Conservation (phyloP, 306 rosid species). For the Carpinus fangiana region DNA sequence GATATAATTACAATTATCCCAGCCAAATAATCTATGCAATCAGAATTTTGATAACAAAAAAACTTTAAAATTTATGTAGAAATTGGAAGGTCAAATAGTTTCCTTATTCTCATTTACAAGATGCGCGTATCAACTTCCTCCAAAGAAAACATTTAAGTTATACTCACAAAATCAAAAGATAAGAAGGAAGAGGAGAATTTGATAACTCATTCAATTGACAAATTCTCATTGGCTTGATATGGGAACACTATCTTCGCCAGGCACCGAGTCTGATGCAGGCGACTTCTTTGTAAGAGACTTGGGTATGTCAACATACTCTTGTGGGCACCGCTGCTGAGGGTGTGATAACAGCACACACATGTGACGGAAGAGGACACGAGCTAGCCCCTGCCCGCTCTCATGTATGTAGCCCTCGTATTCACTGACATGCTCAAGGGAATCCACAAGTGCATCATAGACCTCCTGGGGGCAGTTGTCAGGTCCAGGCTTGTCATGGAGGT, state of each 20-base stretch:
- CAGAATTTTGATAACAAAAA: conserved; percentile 11
- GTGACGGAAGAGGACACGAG: conserved; percentile 68
- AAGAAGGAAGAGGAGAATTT: not conserved
- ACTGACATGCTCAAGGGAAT: conserved; percentile 82
- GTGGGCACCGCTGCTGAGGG: conserved; percentile 88
- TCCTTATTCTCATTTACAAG: conserved; percentile 6
- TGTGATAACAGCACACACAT: conserved; percentile 64
- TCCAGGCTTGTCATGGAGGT: conserved; percentile 95
- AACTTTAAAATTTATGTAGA: conserved; percentile 27
- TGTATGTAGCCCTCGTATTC: conserved; percentile 89
- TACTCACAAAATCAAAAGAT: conserved; percentile 23
- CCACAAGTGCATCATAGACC: conserved; percentile 81
- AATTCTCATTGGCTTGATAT: conserved; percentile 48
- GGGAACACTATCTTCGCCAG: conserved; percentile 52
- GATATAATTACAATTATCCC: too few relatives aligned
- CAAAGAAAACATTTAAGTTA: conserved; percentile 17
- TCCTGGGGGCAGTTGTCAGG: conserved; percentile 95
- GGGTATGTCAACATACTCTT: conserved; percentile 74
- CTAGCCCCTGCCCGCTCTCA: conserved; percentile 88
- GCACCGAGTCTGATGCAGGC: conserved; percentile 52
- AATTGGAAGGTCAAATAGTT: conserved; percentile 11
- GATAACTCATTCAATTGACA: conserved; percentile 7
- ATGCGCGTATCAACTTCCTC: conserved; percentile 20
- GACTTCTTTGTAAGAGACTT: conserved; percentile 66
- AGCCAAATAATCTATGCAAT: not conserved